Conservation (phyloP, 2,329 filamentous ascomycete genomes). For the Cladosporium sp. region DNA sequence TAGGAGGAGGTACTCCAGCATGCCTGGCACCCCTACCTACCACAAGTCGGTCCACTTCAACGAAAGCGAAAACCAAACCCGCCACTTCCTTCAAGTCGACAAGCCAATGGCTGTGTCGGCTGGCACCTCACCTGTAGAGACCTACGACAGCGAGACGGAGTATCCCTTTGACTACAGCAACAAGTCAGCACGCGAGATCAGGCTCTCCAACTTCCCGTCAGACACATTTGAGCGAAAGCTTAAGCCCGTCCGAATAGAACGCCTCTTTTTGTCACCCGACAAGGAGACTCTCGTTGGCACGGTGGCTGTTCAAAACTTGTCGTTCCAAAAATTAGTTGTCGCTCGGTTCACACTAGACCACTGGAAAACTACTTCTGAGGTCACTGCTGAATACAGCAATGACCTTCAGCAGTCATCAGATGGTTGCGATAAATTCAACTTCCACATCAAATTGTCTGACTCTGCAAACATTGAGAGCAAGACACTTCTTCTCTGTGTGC, state of each 20-base stretch:
- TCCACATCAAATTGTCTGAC: slow-evolving; percentile 89
- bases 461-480: slow-evolving; percentile 87
- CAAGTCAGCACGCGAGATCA: slow-evolving; percentile 79
- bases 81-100: slow-evolving; percentile 92
- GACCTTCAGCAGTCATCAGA: slow-evolving; percentile 62
- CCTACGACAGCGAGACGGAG: slow-evolving; percentile 79
- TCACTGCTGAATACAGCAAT: slow-evolving; percentile 79
- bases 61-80: slow-evolving; percentile 89
- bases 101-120: slow-evolving; percentile 94
- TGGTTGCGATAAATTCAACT: slow-evolving; percentile 83
- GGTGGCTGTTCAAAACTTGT: slow-evolving; percentile 79
- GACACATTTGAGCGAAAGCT: slow-evolving; percentile 60
- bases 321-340: slow-evolving; percentile 84
- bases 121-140: slow-evolving; percentile 84
- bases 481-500: slow-evolving; percentile 86
- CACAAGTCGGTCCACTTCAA: slow-evolving; percentile 98
- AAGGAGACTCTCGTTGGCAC: slow-evolving; percentile 82
- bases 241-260: slow-evolving; percentile 73
- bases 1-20: slow-evolving; percentile 82
- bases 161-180: slow-evolving; percentile 72
- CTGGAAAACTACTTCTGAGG: slow-evolving; percentile 97
- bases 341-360: slow-evolving; percentile 95
- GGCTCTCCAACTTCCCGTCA: slow-evolving; percentile 74
- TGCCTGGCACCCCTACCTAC: slow-evolving; percentile 95
- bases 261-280: slow-evolving; percentile 80